Conservation (phyloP, 106 monocot genomes). For the Platanthera zijinensis region DNA sequence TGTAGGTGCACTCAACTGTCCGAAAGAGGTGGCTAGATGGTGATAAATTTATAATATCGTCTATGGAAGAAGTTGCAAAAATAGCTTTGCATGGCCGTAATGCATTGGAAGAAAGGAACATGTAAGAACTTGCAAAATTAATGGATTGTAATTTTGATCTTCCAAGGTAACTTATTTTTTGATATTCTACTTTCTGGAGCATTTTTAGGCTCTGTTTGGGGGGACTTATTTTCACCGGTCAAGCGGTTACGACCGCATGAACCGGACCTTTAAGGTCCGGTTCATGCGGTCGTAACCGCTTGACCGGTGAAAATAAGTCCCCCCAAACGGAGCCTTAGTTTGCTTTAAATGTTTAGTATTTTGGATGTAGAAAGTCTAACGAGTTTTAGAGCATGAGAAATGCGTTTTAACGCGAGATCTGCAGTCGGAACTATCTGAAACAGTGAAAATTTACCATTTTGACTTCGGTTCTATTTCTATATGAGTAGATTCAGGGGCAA, state of each 20-base stretch:
- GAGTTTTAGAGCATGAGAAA: not conserved
- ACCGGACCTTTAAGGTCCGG: too few species aligned
- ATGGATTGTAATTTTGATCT: slow-evolving; percentile 91
- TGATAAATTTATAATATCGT: slow-evolving; percentile 66
- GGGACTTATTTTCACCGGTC: too few species aligned
- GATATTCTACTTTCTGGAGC: not conserved
- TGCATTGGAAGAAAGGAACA: slow-evolving; percentile 56
- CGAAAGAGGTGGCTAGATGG: slow-evolving; percentile 89
- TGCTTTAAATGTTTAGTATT: too few species aligned
- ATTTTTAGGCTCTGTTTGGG: not conserved
- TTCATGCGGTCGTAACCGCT: too few species aligned
- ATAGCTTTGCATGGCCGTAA: slow-evolving; percentile 48
- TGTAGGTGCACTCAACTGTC: slow-evolving; percentile 84
- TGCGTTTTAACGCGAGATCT: too few species aligned
- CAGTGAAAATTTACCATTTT: too few species aligned
- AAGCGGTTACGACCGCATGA: too few species aligned
- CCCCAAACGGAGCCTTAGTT: too few species aligned
- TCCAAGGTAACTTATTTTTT: slow-evolving; percentile 41
- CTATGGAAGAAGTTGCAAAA: slow-evolving; percentile 76
- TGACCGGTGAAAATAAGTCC: too few species aligned
- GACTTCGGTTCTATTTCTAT: too few species aligned
- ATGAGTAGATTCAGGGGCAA: too few species aligned
- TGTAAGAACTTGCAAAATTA: slow-evolving; percentile 32
- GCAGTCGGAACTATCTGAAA: too few species aligned
- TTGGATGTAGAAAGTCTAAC: not conserved